Evolutionary conservation across 2,329 filamentous ascomycete species (phyloP), one percentile per base, ranked within the genome.

Genomic region (Fusarium penzigii): DNA sequence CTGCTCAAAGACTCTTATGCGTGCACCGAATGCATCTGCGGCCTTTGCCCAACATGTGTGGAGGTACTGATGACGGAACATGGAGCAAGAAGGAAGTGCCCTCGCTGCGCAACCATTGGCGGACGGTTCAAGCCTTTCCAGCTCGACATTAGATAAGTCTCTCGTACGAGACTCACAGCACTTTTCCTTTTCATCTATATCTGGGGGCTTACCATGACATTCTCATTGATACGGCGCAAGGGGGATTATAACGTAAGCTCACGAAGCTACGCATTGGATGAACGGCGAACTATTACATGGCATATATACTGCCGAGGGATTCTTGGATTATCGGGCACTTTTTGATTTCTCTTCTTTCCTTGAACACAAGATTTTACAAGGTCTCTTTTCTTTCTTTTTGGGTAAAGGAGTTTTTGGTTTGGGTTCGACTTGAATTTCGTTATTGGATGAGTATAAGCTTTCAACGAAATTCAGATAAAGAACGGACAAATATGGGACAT

Each of bases 1-100:
- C 76, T 87, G 11, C 76, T 97, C 25, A 87, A 86, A 65, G 89
- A 93, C 65, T 94, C 90, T 34, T 97, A 92, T 67, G 93, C 93
- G 17, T 97, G 93, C 70, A 96, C 92, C 1, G 92, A 97, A 71
- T 97, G 94, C 70, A 96, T 97, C 58, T 96, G 91, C 69, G 93
- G 92, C 14, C 82, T 97, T 45, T 97, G 94, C 71, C 85, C 87
- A 58, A 85, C 91, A 53, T 97, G 93, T 65, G 91, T 97, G 52
- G 88, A 92, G 65, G 84, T 90, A 34, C 78, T 93, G 49, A 86
- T 90, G 72, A 83, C 82, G 62, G 88, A 91, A 68, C 87, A 91
- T 68, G 85, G 88, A 46, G 88, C 88, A 12, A 76, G 88, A 56
- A 83, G 87, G 65, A 89, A 89, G 68, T 94, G 90, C 74, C 89